phyloP scores from a whole-genome alignment of 176 grass and related monocot genomes.

The Musa beccarii region DNA sequence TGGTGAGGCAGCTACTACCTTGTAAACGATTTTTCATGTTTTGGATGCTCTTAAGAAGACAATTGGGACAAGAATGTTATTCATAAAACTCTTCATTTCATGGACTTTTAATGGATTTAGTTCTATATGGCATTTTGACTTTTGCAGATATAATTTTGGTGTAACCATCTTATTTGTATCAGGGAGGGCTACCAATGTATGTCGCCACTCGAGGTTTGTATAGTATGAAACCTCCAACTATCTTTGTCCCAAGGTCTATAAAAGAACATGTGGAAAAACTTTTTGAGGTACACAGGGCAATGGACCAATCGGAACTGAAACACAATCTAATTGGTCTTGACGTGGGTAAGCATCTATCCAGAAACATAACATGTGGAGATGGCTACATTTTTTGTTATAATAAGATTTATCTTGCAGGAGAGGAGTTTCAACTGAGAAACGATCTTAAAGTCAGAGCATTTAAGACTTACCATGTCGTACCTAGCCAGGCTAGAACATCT shows the following conservation, averaged over 20 bases:
- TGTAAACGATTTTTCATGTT: neutral
- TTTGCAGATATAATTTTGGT: neutral
- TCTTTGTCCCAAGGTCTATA: slow-evolving; percentile 67
- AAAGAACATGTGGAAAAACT: slow-evolving; percentile 53
- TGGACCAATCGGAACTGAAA: slow-evolving; percentile 87
- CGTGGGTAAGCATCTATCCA: slow-evolving; percentile 25
- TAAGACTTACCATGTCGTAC: slow-evolving; percentile 79
- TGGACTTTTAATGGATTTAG: too few relatives aligned
- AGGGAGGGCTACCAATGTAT: slow-evolving; percentile 92
- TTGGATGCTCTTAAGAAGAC: neutral
- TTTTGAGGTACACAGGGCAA: slow-evolving; percentile 74
- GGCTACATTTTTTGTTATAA: slow-evolving; percentile 3
- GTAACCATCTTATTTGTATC: neutral
- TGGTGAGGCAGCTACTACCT: neutral
- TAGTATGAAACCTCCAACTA: slow-evolving; percentile 65
- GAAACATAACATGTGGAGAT: neutral
- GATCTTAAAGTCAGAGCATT: slow-evolving; percentile 91
- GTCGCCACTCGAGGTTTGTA: slow-evolving; percentile 84
- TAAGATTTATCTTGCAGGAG: slow-evolving; percentile 26
- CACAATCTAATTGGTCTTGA: slow-evolving; percentile 67
- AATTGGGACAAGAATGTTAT: neutral
- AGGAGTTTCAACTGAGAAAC: slow-evolving; percentile 73
- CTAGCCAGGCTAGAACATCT: slow-evolving; percentile 58
- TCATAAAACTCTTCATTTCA: neutral
- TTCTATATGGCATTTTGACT: too few relatives aligned